A percentile compares a stretch with the other conserved stretches of the same genome.
These are phyloP conservation scores for Abelmoschus esculentus DNA, from an alignment of 345 rosid species.

Conservation along the genomic window DNA sequence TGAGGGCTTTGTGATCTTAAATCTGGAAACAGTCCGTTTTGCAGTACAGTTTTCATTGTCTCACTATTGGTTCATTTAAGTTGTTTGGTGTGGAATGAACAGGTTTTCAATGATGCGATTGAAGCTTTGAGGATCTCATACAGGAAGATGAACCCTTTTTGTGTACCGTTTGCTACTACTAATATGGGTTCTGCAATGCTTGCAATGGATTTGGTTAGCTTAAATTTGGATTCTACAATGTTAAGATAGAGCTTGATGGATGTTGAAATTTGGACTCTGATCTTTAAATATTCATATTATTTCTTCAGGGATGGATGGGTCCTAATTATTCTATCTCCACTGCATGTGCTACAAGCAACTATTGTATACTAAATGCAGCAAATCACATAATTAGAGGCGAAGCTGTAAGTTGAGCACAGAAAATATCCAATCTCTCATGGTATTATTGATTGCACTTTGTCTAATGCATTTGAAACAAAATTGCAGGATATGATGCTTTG, in stretches of 20 bases:
- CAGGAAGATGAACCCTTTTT: constrained; percentile 91
- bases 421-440: neutral
- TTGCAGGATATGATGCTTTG: constrained; percentile 90
- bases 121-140: constrained; percentile 85
- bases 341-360: constrained; percentile 96
- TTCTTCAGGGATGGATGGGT: constrained; percentile 94
- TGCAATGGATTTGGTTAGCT: constrained; percentile 86
- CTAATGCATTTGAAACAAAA: constrained; percentile 17
- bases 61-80: neutral
- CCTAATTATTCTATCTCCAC: constrained; percentile 97
- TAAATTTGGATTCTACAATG: constrained; percentile 14
- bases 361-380: constrained; percentile 87
- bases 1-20: neutral
- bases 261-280: constrained; percentile 11
- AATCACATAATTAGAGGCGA: constrained; percentile 89
- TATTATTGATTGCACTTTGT: constrained; percentile 5
- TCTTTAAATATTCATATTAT: constrained; percentile 12
- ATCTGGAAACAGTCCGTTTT: neutral
- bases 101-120: constrained; percentile 92
- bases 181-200: constrained; percentile 99
- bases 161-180: constrained; percentile 92
- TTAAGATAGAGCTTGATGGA: neutral
- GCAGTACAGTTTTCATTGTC: neutral
- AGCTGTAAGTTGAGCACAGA: constrained; percentile 59
- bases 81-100: constrained; percentile 10